A percentile compares a stretch with the other conserved stretches of the same genome.
These are phyloP conservation scores for Fusarium chlamydosporum DNA, from an alignment of 2,329 filamentous ascomycete species.

Conservation along the genomic window DNA sequence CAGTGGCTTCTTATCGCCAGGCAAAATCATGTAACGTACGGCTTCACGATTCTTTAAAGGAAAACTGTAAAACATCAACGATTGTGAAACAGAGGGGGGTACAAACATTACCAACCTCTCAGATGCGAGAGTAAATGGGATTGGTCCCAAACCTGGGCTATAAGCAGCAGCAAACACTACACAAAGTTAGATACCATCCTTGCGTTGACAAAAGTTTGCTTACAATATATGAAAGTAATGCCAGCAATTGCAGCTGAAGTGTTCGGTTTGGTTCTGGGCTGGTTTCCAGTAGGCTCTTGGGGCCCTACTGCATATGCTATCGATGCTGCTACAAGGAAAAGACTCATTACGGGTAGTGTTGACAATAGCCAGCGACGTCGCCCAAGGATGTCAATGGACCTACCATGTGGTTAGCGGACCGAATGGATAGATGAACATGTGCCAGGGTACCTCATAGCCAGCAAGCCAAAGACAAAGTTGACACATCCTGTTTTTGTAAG, in stretches of 20 bases:
- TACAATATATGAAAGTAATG: slow-evolving; percentile 39
- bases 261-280: slow-evolving; percentile 7
- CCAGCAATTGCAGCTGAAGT: slow-evolving; percentile 19
- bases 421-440: fast-evolving
- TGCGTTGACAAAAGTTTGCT: fast-evolving
- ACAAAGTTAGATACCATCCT: slow-evolving; percentile 1
- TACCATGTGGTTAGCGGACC: slow-evolving; percentile 12
- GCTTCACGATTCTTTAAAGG: slow-evolving; percentile 65
- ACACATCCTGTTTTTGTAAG: slow-evolving; percentile 51
- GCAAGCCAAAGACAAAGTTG: slow-evolving; percentile 57
- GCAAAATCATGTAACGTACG: slow-evolving; percentile 25
- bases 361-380: slow-evolving; percentile 60
- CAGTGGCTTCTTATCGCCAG: slow-evolving; percentile 2
- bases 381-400: slow-evolving; percentile 56
- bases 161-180: slow-evolving; percentile 60
- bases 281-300: slow-evolving; percentile 23
- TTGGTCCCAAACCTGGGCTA: slow-evolving; percentile 60
- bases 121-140: slow-evolving; percentile 65
- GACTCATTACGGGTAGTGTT: slow-evolving; percentile 60
- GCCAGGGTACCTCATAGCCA: slow-evolving; percentile 51
- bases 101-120: slow-evolving; percentile 49
- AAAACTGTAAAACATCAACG: slow-evolving; percentile 53
- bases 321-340: slow-evolving; percentile 33
- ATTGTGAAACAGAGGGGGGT: fast-evolving
- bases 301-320: slow-evolving; percentile 25